Base-by-base conservation (phyloP, 108 stramenopile species). In the Cyclotella kingstonii region DNA sequence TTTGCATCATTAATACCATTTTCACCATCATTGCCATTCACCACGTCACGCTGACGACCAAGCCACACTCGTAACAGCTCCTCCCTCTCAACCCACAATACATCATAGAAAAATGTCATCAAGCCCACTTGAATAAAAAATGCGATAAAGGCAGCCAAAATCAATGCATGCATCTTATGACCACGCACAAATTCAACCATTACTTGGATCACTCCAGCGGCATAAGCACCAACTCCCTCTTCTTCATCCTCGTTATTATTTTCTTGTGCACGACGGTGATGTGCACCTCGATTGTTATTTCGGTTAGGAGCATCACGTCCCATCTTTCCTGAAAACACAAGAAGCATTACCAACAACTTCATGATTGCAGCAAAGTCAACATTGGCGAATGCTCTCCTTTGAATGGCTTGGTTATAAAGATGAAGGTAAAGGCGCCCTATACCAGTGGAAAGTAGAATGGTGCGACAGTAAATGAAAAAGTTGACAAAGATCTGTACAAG, bases 21-120 rank as follows among this genome's bases (percentile, higher is more conserved):
- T n/a, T 6, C 59, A 5, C 5, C 44, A 42, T 18, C 48, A 17
- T 47, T 25, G 2, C 61, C 33, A 0, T 34, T 50, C n/a, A 0
- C 38, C 0, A 27, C 43, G 8, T 47, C 66, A n/a, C 17, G 43
- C 31, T 19, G 46, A 9, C 28, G 54, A 21, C 63, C 63, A 31
- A 74, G 12, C 64, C 64, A 74, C 17, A 52, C 73, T 38, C 31
- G 21, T 28, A 64, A 33, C 39, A 74, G 25, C 18, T 65, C 64
- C 49, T 54, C 59, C 17, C 73, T 51, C 28, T 74, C 73, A 25
- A 74, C 51, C 73, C 73, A 66, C 27, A 74, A 19, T 11, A 74
- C 73, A 50, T 65, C 48, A 45, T 74, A 66, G 18, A 74, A 39
- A 36, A 74, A 74, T n/a, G 59, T 55, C 58, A 74, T 60, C 30